Evolutionary conservation across 2,329 filamentous ascomycete genomes (phyloP).

Genomic region (Alternaria panax): DNA sequence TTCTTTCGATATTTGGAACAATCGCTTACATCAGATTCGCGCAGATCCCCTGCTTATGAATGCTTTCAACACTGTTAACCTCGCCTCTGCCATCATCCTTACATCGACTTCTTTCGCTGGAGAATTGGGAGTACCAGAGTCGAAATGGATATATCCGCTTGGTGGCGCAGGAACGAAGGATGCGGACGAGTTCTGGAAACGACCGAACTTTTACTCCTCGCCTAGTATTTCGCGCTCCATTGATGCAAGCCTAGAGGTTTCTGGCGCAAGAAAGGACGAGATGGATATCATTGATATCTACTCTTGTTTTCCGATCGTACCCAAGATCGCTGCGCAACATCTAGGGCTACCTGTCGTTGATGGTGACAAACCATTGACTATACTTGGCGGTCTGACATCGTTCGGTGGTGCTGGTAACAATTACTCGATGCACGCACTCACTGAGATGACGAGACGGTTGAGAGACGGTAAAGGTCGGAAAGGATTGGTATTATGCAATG

Average conservation of each 20-base stretch:
- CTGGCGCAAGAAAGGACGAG: constrained; percentile 57
- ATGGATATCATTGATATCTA: constrained; percentile 71
- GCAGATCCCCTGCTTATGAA: constrained; percentile 74
- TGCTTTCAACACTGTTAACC: constrained; percentile 73
- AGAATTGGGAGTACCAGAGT: constrained; percentile 61
- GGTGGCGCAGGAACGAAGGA: constrained; percentile 70
- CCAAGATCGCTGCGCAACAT: constrained; percentile 69
- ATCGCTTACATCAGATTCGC: not conserved
- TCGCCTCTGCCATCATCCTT: constrained; percentile 67
- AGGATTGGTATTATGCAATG: constrained; percentile 70
- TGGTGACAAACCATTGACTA: constrained; percentile 61
- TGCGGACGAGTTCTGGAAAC: constrained; percentile 67
- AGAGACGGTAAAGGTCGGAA: constrained; percentile 56
- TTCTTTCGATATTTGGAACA: not conserved
- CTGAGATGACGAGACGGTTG: constrained; percentile 56
- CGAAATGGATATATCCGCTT: constrained; percentile 69
- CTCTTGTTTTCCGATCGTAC: constrained; percentile 74
- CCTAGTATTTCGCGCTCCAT: constrained; percentile 66
- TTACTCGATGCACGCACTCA: constrained; percentile 69
- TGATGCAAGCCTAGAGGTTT: constrained; percentile 60
- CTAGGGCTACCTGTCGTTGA: constrained; percentile 60
- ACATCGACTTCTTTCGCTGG: constrained; percentile 65
- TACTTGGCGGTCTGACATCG: constrained; percentile 71
- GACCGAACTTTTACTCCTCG: constrained; percentile 65
- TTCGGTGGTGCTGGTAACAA: constrained; percentile 77